Percentiles rank a stretch among this genome's conserved stretches.
These are phyloP conservation scores for Linderina pennispora DNA, from an alignment of 192 early-diverging fungal species.

Conservation along the genomic window DNA sequence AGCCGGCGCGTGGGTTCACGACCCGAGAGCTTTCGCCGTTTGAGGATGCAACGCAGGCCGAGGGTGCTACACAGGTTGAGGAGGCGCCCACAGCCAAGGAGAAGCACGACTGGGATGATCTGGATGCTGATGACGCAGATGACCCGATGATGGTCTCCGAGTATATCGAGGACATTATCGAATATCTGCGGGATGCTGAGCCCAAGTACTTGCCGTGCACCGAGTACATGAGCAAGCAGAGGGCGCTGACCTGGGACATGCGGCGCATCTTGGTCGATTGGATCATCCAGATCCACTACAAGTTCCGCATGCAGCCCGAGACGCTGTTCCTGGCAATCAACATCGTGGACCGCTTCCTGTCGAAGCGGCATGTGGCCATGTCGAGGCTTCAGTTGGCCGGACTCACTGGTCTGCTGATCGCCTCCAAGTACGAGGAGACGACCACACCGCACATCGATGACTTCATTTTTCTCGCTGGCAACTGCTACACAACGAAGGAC, in stretches of 20 bases:
- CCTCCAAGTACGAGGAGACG: slow-evolving; percentile 95
- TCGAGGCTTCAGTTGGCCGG: slow-evolving; percentile 93
- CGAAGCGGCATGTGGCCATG: slow-evolving; percentile 74
- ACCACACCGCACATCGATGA: slow-evolving; percentile 73
- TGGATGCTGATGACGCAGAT: slow-evolving; percentile 68
- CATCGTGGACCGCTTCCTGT: slow-evolving; percentile 92
- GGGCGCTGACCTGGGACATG: slow-evolving; percentile 89
- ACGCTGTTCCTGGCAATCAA: slow-evolving; percentile 92
- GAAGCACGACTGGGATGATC: slow-evolving; percentile 54
- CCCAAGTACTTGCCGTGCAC: slow-evolving; percentile 71
- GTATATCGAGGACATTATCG: slow-evolving; percentile 90
- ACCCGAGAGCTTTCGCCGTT: too few species aligned
- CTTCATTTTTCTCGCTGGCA: slow-evolving; percentile 83
- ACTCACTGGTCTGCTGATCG: slow-evolving; percentile 81
- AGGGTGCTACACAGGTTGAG: too few species aligned
- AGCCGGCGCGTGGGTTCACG: too few species aligned
- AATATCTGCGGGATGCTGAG: slow-evolving; percentile 76
- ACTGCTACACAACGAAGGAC: slow-evolving; percentile 73
- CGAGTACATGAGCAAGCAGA: slow-evolving; percentile 77
- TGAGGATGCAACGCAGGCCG: too few species aligned
- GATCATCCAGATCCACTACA: slow-evolving; percentile 88
- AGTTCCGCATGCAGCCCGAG: slow-evolving; percentile 89
- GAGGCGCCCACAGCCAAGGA: background rate
- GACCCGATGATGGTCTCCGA: slow-evolving; percentile 94
- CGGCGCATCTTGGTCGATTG: slow-evolving; percentile 90